Evolutionary conservation across 805 yeast species (phyloP).

Genomic region (Candida parachauliodes): DNA sequence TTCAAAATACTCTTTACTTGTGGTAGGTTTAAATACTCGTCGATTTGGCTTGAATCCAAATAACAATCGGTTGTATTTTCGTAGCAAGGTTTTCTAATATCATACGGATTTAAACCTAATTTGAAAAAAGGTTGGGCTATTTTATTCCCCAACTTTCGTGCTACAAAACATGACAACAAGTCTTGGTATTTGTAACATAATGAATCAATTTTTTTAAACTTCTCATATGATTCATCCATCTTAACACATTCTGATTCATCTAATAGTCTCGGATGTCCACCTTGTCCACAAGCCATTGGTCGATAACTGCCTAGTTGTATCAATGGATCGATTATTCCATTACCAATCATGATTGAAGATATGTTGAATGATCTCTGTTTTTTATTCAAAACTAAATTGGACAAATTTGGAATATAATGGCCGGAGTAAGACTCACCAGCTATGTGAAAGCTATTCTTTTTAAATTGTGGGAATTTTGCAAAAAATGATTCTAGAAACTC

Average conservation of each 20-base stretch:
- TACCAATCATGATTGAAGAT: conserved; percentile 82
- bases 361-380: conserved; percentile 45
- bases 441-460: conserved; percentile 24
- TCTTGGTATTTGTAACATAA: conserved; percentile 22
- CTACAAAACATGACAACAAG: conserved; percentile 28
- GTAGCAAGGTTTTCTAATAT: conserved; percentile 47
- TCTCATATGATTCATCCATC: conserved; percentile 23
- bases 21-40: conserved; percentile 47
- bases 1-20: conserved; percentile 52
- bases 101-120: conserved; percentile 58
- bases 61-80: conserved; percentile 50
- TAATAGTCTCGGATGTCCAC: conserved; percentile 28
- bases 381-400: conserved; percentile 35
- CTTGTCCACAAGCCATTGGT: conserved; percentile 81
- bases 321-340: conserved; percentile 81
- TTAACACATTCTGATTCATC: conserved; percentile 22
- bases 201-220: conserved; percentile 18
- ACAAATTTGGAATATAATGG: conserved; percentile 41
- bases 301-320: conserved; percentile 68
- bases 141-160: conserved; percentile 19
- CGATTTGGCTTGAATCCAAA: conserved; percentile 28
- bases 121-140: conserved; percentile 22
- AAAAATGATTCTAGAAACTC: conserved; percentile 29
- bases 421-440: conserved; percentile 43
- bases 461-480: conserved; percentile 23